phyloP scores from a whole-genome alignment of 257 asterid genomes.

The Striga asiatica region DNA sequence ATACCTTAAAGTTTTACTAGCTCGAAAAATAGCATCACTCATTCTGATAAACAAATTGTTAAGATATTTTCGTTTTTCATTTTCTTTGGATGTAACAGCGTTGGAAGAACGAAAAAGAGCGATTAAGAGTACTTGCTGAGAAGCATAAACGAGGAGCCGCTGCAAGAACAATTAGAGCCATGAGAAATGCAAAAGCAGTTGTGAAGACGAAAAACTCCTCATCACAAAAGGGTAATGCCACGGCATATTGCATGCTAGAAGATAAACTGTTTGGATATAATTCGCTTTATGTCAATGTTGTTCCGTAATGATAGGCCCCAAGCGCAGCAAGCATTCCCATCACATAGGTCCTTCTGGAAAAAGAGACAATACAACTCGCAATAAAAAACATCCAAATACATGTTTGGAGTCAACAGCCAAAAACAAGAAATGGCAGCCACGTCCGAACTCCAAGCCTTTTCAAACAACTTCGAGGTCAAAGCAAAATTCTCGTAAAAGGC shows the following conservation, averaged over 20 bases:
- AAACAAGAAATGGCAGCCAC: constrained; percentile 18
- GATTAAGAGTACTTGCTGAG: constrained; percentile 50
- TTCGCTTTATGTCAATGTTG: not conserved
- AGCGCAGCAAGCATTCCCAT: constrained; percentile 24
- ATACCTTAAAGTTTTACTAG: not conserved
- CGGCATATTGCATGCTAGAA: not conserved
- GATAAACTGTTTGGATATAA: not conserved
- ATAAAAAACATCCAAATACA: constrained; percentile 15
- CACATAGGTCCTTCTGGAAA: constrained; percentile 19
- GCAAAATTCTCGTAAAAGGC: constrained; percentile 15
- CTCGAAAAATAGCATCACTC: not conserved
- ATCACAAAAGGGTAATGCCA: constrained; percentile 25
- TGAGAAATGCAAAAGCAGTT: constrained; percentile 26
- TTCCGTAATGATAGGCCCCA: constrained; percentile 20
- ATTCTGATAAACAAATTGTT: not conserved
- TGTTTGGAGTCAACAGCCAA: constrained; percentile 12
- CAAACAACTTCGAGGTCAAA: constrained; percentile 13
- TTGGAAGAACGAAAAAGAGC: constrained; percentile 54
- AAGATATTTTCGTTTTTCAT: not conserved
- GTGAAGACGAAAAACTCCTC: constrained; percentile 19
- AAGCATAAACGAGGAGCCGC: constrained; percentile 73
- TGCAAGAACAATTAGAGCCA: constrained; percentile 48
- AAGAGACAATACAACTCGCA: constrained; percentile 10
- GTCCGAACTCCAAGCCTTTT: constrained; percentile 6
- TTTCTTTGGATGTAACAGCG: constrained; percentile 24